Evolutionary conservation across 495 filamentous ascomycete species (phyloP), one percentile per base, ranked within the genome.

Genomic region (Astrocystis sublimbata): DNA sequence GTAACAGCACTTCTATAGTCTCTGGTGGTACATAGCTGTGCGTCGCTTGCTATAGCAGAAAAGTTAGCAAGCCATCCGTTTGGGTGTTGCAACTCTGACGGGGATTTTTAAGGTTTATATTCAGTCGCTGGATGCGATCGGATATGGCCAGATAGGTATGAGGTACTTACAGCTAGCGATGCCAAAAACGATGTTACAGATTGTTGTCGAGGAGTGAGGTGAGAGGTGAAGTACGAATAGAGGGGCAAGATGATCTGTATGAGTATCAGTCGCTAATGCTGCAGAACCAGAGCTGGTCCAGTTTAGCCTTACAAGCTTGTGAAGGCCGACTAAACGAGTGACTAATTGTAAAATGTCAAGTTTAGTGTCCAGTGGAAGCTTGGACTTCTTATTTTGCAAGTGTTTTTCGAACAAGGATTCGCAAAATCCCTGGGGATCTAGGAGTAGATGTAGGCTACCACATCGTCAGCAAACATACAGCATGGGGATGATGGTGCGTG

Each of bases 161-260:
- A 8, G 36, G 21, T 21, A 62, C 60, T 3, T 62, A 62, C 60
- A n/a, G 94, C 94, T 52, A 97, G 83, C 3, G 89, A 94, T 19
- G 93, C 96, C 33, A 99, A 83, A 72, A 98, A 97, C 0, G 93
- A 92, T 2, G 94, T 98, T 62, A 98, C 94, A 3, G 88, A 93
- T 17, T 88, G 88, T 76, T 99, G 94, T 42, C 91, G 89, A 17
- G 94, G 96, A 6, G 88, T 90, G 46, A 94, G 81, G 72, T 94
- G 56, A 89, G 65, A 91, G 89, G 80, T 96, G 92, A 66, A 98
- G 85, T 62, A 88, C 75, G 79, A 96, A 86, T 75, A 97, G 75
- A 82, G 71, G 3, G 78, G 73, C 57, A 82, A 68, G 54, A 82
- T 71, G 15, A 76, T 80, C 60, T 62, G 28, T 9, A 38, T 19